Percentiles rank a stretch among this genome's conserved stretches.
These are phyloP conservation scores for Pythium rhizo-oryzae DNA, from an alignment of 352 stramenopile species.

Conservation along the genomic window DNA sequence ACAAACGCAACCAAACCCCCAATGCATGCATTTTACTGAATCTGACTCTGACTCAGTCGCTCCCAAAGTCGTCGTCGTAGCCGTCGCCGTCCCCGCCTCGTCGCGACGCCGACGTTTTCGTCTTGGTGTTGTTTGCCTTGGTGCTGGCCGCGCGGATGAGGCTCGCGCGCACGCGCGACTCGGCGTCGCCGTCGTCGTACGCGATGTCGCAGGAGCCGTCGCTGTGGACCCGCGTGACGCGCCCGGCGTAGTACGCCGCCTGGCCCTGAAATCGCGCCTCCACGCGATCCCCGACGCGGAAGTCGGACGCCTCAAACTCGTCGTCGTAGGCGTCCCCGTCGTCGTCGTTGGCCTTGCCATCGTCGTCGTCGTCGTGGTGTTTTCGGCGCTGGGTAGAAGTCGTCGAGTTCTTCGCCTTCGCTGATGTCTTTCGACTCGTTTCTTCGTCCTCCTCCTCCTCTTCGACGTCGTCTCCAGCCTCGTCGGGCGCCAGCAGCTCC, in stretches of 20 bases:
- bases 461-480: constrained; percentile 31
- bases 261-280: constrained; percentile 69
- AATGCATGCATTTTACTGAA: not conserved
- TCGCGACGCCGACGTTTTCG: constrained; percentile 1
- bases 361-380: constrained; percentile 20
- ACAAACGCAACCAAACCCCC: not conserved
- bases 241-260: constrained; percentile 47
- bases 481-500: constrained; percentile 51
- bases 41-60: constrained; percentile 33
- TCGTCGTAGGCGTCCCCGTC: constrained; percentile 39
- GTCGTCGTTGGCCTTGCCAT: constrained; percentile 22
- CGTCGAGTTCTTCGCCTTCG: not conserved
- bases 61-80: constrained; percentile 74
- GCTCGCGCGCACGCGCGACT: constrained; percentile 47
- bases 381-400: not conserved
- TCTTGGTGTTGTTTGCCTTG: not conserved
- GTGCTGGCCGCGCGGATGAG: constrained; percentile 43
- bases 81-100: constrained; percentile 18
- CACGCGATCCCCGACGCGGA: constrained; percentile 53
- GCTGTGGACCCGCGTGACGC: constrained; percentile 50
- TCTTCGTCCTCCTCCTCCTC: constrained; percentile 21
- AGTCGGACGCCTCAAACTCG: constrained; percentile 34
- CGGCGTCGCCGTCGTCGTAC: constrained; percentile 78
- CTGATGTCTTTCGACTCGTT: too few species aligned
- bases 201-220: constrained; percentile 61